Evolutionary conservation across 352 stramenopile genomes (phyloP).

Genomic region (Phytophthora tentaculata): DNA sequence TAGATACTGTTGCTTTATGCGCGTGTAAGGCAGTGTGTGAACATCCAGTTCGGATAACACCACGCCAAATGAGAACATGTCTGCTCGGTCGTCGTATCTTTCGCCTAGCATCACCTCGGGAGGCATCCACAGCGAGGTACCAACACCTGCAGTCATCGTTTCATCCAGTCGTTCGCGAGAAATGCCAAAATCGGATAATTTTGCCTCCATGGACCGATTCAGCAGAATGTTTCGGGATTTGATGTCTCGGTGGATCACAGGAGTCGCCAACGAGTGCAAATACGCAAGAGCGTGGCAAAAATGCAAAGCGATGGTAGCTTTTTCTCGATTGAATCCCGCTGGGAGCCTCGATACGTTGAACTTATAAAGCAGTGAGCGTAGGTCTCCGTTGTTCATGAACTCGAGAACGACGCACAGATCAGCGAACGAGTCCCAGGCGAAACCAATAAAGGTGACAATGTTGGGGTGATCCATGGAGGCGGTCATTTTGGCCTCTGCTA

Average conservation of each 20-base stretch:
- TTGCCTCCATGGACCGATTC: conserved; percentile 35
- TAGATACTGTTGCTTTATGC: neutral
- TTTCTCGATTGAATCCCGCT: conserved; percentile 32
- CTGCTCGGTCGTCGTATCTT: neutral
- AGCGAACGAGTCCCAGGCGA: conserved; percentile 32
- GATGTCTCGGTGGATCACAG: conserved; percentile 23
- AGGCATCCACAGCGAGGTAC: conserved; percentile 3
- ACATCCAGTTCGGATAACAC: conserved; percentile 6
- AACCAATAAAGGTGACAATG: conserved; percentile 49
- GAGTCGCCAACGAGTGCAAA: conserved; percentile 17
- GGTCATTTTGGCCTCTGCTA: conserved; percentile 41
- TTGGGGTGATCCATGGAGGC: conserved; percentile 34
- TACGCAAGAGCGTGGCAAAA: conserved; percentile 34
- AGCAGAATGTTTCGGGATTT: conserved; percentile 42
- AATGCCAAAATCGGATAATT: conserved; percentile 65
- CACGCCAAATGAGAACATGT: neutral
- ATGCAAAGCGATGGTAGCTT: conserved; percentile 35
- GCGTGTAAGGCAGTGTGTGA: conserved; percentile 12
- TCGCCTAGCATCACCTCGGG: neutral
- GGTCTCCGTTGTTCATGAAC: conserved; percentile 53
- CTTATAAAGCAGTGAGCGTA: conserved; percentile 38
- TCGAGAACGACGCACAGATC: conserved; percentile 49
- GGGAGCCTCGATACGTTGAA: conserved; percentile 4
- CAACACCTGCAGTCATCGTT: conserved; percentile 29
- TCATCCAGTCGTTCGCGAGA: conserved; percentile 31